phyloP scores from a whole-genome alignment of 352 stramenopile genomes.

The Phytophthora aleatoria region DNA sequence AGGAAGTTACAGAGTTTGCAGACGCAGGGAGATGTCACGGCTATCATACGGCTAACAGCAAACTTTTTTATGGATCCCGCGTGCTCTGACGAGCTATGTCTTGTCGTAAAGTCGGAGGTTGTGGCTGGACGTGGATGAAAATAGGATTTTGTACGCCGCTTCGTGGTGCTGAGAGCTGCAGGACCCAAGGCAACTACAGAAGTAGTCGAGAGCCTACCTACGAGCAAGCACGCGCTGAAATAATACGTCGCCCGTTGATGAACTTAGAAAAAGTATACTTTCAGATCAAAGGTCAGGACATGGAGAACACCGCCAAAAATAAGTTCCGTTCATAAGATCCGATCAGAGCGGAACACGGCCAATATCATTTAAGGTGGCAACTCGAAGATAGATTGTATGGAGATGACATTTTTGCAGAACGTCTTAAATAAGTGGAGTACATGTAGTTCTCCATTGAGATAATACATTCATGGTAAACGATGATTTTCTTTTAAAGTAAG shows the following conservation, averaged over 20 bases:
- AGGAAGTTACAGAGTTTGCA: neutral
- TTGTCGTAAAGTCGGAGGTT: neutral
- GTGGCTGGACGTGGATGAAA: neutral
- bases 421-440: too few relatives aligned
- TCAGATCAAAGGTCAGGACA: neutral
- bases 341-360: neutral
- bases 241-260: neutral
- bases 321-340: neutral
- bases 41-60: neutral
- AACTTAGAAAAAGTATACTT: neutral
- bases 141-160: neutral
- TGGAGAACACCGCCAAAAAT: neutral
- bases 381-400: too few relatives aligned
- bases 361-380: too few relatives aligned
- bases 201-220: neutral
- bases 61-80: neutral
- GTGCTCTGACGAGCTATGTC: neutral
- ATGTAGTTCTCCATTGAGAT: too few relatives aligned
- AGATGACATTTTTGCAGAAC: too few relatives aligned
- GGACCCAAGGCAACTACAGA: neutral
- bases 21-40: neutral
- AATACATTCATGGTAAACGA: too few relatives aligned
- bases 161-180: neutral
- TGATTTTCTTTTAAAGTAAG: too few relatives aligned
- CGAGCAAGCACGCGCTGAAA: neutral